phyloP scores from a whole-genome alignment of 108 stramenopile species.

The Nitzschia palea region DNA sequence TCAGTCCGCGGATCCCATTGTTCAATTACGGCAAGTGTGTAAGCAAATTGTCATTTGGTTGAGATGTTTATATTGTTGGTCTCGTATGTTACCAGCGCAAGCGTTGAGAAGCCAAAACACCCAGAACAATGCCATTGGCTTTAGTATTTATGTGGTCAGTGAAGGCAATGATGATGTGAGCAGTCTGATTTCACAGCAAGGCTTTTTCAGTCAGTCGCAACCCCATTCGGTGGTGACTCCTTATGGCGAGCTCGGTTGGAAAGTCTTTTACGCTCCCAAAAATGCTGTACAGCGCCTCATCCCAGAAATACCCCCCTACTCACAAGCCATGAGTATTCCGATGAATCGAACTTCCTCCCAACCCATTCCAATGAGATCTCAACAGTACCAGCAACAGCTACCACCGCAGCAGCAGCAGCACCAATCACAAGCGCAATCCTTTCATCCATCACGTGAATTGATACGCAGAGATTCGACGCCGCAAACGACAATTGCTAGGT shows the following conservation, averaged over 20 bases:
- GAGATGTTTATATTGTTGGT: slow-evolving; percentile 63
- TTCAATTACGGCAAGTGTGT: slow-evolving; percentile 71
- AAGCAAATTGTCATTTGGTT: slow-evolving; percentile 72
- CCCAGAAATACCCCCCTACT: slow-evolving; percentile 28
- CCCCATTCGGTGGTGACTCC: slow-evolving; percentile 44
- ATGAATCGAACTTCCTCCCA: slow-evolving; percentile 1
- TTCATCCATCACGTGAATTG: slow-evolving; percentile 3
- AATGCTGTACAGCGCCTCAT: slow-evolving; percentile 12
- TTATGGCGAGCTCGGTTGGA: slow-evolving; percentile 55
- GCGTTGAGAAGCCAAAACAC: slow-evolving; percentile 26
- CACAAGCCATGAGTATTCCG: not conserved
- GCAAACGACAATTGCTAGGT: not conserved
- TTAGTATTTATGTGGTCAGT: slow-evolving; percentile 53
- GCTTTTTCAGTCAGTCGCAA: slow-evolving; percentile 38
- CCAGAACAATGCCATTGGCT: slow-evolving; percentile 38
- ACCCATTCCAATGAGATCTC: slow-evolving; percentile 16
- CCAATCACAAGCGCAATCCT: slow-evolving; percentile 2
- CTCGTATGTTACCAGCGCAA: slow-evolving; percentile 71
- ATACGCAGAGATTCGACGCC: not conserved
- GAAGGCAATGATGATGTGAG: slow-evolving; percentile 46
- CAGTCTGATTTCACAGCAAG: slow-evolving; percentile 28
- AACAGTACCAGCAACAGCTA: slow-evolving; percentile 4
- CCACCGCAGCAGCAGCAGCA: not conserved
- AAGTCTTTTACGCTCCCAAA: slow-evolving; percentile 62
- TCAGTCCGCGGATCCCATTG: slow-evolving; percentile 45